These are phyloP conservation scores for Coemansia sp. DNA, from an alignment of 371 early-diverging fungal genomes.

Conservation along the genomic window DNA sequence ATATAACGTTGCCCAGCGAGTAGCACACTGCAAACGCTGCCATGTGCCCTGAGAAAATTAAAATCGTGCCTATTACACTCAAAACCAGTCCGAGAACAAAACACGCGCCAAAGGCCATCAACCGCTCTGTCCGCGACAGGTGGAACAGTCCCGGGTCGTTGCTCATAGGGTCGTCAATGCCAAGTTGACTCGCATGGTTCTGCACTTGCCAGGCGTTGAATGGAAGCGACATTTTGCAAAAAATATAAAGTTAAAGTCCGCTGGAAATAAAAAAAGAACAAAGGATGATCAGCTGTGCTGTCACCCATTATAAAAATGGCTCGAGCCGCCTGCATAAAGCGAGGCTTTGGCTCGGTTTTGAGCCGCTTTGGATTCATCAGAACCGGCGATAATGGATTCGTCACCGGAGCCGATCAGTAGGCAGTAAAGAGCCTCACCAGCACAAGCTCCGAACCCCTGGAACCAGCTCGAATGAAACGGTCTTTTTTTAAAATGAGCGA, in stretches of 20 bases:
- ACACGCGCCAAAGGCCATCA: constrained; percentile 85
- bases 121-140: constrained; percentile 77
- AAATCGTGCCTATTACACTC: constrained; percentile 61
- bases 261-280: not conserved
- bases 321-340: constrained; percentile 1
- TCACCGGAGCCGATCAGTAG: not conserved
- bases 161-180: constrained; percentile 46
- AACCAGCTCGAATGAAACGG: not conserved
- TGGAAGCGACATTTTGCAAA: constrained; percentile 47
- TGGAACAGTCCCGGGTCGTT: constrained; percentile 57
- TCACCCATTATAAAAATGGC: not conserved
- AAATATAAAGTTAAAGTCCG: not conserved
- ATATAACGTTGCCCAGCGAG: constrained; percentile 85
- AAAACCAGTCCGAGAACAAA: constrained; percentile 74
- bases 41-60: constrained; percentile 57
- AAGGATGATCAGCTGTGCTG: too few species aligned
- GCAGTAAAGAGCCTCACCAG: not conserved
- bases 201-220: constrained; percentile 39
- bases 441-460: not conserved
- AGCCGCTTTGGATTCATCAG: not conserved
- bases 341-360: not conserved
- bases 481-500: not conserved
- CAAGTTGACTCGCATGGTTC: constrained; percentile 16
- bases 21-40: constrained; percentile 84
- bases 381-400: not conserved